Evolutionary conservation across 179 eudicot species (phyloP).

Genomic region (Nepenthes alata): DNA sequence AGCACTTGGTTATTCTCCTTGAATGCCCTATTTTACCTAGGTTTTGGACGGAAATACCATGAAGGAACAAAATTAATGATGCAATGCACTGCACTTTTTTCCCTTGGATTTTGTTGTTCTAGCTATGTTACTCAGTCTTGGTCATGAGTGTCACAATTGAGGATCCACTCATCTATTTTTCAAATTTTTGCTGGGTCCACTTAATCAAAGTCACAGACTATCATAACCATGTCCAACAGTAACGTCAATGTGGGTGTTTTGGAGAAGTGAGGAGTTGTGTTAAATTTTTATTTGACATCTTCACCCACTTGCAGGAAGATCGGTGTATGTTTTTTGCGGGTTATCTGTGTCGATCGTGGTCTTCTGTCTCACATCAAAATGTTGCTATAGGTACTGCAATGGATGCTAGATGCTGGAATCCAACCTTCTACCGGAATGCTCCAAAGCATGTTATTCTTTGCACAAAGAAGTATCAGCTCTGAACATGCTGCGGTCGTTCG

Average conservation of each 20-base stretch:
- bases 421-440: slow-evolving; percentile 64
- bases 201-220: no score
- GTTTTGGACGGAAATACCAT: background rate
- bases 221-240: no score
- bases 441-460: slow-evolving; percentile 40
- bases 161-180: no score
- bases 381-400: slow-evolving; percentile 60
- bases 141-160: no score
- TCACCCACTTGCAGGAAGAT: no score
- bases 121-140: no score
- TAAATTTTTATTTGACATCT: background rate
- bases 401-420: slow-evolving; percentile 86
- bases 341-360: no score
- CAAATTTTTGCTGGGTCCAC: no score
- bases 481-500: slow-evolving; percentile 48
- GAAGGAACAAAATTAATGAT: no score
- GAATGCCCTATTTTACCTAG: background rate
- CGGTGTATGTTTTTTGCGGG: no score
- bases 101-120: no score
- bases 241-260: background rate
- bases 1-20: background rate
- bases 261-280: background rate
- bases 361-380: background rate
- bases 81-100: no score
- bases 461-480: slow-evolving; percentile 50